Conservation (phyloP, 306 rosid species). For the Pterocarpus santalinus region DNA sequence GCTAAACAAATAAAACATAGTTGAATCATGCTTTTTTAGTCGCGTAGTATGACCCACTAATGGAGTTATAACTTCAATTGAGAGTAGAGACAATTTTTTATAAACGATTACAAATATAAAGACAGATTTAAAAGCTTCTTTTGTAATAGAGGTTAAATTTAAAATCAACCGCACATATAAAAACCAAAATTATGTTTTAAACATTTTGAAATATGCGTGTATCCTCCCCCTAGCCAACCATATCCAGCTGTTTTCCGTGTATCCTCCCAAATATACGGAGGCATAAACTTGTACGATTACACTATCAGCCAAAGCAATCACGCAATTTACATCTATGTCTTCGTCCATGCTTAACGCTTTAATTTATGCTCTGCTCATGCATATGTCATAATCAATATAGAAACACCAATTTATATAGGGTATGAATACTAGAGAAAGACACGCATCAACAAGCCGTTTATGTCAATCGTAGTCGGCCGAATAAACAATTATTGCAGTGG, state of each 20-base stretch:
- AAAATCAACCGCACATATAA: no score
- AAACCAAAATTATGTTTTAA: no score
- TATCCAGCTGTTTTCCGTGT: background rate
- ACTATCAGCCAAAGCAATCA: background rate
- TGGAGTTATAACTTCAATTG: no score
- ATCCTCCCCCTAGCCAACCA: background rate
- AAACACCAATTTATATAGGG: background rate
- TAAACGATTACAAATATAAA: no score
- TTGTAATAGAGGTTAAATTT: no score
- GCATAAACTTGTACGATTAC: background rate
- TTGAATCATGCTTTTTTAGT: no score
- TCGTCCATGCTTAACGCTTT: background rate
- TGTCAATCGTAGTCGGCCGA: background rate
- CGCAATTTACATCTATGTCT: background rate
- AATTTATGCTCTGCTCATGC: background rate
- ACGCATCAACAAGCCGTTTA: background rate
- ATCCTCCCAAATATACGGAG: background rate
- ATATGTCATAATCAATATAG: background rate
- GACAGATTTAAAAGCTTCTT: no score
- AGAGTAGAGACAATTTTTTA: no score
- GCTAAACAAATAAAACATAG: no score
- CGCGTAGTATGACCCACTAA: no score
- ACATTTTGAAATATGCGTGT: no score
- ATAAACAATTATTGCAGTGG: background rate
- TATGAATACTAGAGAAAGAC: background rate